Evolutionary conservation across 2,329 filamentous ascomycete species (phyloP).

Genomic region (Colletotrichum sp.): DNA sequence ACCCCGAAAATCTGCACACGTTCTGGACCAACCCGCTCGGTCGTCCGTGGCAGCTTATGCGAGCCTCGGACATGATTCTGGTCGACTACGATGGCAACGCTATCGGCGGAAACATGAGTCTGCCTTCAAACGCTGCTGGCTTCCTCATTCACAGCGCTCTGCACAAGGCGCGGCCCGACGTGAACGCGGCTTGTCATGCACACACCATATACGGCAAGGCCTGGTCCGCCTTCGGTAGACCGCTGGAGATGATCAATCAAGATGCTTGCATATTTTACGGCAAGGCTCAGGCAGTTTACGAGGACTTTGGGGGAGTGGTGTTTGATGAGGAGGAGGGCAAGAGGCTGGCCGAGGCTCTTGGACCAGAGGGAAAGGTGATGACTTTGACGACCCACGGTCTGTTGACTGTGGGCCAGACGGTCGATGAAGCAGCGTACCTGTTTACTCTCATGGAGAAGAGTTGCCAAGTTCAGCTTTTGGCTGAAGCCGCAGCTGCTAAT

Average conservation of each 20-base stretch:
- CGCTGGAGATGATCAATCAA: constrained; percentile 74
- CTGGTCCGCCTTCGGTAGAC: constrained; percentile 68
- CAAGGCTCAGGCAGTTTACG: background rate
- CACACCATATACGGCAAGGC: constrained; percentile 72
- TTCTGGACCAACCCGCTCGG: constrained; percentile 70
- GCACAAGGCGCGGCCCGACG: constrained; percentile 68
- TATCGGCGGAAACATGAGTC: constrained; percentile 35
- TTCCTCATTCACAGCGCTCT: constrained; percentile 74
- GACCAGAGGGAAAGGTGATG: constrained; percentile 43
- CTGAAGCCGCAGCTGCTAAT: constrained; percentile 52
- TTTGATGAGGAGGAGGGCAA: constrained; percentile 52
- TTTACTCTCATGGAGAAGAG: constrained; percentile 70
- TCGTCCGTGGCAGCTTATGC: constrained; percentile 66
- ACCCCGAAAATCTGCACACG: constrained; percentile 61
- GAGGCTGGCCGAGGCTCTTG: background rate
- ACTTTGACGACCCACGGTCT: constrained; percentile 65
- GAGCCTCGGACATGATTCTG: constrained; percentile 71
- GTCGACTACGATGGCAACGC: constrained; percentile 65
- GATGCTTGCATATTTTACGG: constrained; percentile 70
- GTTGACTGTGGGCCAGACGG: constrained; percentile 70
- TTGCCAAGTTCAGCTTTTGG: constrained; percentile 64
- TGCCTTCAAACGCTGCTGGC: constrained; percentile 70
- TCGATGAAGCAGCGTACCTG: constrained; percentile 75
- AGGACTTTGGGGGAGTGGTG: constrained; percentile 32
- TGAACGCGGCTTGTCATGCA: constrained; percentile 71